Evolutionary conservation across 192 early-diverging fungal genomes (phyloP), one percentile per base, ranked within the genome.

Genomic region (Polychytrium aggregatum): DNA sequence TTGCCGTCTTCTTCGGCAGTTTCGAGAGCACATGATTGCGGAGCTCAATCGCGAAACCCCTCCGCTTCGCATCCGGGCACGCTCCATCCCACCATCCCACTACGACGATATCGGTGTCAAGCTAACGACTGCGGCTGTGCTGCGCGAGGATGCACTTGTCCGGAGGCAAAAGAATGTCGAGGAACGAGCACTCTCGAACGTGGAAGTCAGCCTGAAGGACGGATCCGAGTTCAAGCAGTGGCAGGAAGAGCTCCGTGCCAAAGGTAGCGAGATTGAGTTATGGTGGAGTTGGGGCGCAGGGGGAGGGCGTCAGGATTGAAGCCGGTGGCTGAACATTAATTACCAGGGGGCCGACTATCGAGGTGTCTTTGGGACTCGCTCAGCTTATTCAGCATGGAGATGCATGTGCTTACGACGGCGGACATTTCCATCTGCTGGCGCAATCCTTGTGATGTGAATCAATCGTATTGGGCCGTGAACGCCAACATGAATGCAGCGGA

Each of bases 81-180:
- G 47, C 34, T 52, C 59, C 18, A 53, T 62, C 24, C 62, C 63
- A 6, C 2, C 48, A 9, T 42, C 10, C 37, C 33, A 60, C 11
- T 46, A 44, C 25, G 44, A 63, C 1, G 20, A n/a, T 16, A 45
- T 70, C 14, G 41, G 55, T 11, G 58, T 76, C n/a, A 77, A 77
- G 46, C 63, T 56, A 18, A 77, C 67, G 18, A 57, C 63, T 5
- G 63, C 70, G 1, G 50, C 74, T 26, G 71, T 77, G 46, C 42
- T 77, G 29, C 46, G 74, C 0, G 74, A 77, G 52, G 67, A 70
- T 35, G 63, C 68, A 14, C 41, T 77, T 18, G 58, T 77, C 22
- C 35, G 60, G 24, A 50, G 49, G 42, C 36, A 60, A 14, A 28
- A 48, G 33, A 27, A 53, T 14, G 50, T 65, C 26, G 58, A 73